phyloP scores from a whole-genome alignment of 2,329 filamentous ascomycete species.

The Colletotrichum sp. region DNA sequence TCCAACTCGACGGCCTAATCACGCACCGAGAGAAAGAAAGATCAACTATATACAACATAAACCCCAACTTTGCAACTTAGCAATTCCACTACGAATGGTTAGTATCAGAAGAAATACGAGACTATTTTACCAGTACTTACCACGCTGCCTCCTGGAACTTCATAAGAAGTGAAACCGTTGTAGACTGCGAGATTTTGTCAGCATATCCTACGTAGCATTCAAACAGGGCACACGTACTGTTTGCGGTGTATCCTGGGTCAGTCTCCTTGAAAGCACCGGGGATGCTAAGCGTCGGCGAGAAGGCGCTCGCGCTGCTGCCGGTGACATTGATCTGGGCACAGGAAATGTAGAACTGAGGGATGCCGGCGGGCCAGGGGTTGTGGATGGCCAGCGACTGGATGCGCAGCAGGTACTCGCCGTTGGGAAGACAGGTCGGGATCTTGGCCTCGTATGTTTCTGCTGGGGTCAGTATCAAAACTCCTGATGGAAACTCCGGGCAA shows the following conservation, averaged over 20 bases:
- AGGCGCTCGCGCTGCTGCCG: slow-evolving; percentile 37
- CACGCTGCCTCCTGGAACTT: slow-evolving; percentile 5
- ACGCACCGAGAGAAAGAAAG: background rate
- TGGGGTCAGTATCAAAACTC: background rate
- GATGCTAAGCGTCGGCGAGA: slow-evolving; percentile 37
- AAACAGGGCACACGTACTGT: slow-evolving; percentile 32
- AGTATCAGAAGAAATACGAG: background rate
- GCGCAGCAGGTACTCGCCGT: slow-evolving; percentile 63
- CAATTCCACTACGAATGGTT: background rate
- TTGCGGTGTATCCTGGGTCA: slow-evolving; percentile 49
- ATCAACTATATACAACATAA: background rate
- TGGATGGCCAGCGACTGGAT: slow-evolving; percentile 67
- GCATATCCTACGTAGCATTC: background rate
- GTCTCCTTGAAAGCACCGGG: slow-evolving; percentile 46
- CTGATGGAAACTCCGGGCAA: background rate
- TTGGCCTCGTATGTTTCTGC: slow-evolving; percentile 34
- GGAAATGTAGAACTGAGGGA: slow-evolving; percentile 51
- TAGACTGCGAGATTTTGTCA: slow-evolving; percentile 3
- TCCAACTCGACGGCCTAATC: background rate
- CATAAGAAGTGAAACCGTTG: slow-evolving; percentile 5
- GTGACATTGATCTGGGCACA: slow-evolving; percentile 52
- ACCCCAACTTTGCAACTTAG: background rate
- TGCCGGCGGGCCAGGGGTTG: slow-evolving; percentile 48
- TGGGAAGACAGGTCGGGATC: slow-evolving; percentile 55
- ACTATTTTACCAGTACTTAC: background rate